A percentile compares a stretch with the other conserved stretches of the same genome.
Evolutionary conservation across 1,284 basidiomycete genomes (phyloP).

Genomic region (Cryptococcus sp.): DNA sequence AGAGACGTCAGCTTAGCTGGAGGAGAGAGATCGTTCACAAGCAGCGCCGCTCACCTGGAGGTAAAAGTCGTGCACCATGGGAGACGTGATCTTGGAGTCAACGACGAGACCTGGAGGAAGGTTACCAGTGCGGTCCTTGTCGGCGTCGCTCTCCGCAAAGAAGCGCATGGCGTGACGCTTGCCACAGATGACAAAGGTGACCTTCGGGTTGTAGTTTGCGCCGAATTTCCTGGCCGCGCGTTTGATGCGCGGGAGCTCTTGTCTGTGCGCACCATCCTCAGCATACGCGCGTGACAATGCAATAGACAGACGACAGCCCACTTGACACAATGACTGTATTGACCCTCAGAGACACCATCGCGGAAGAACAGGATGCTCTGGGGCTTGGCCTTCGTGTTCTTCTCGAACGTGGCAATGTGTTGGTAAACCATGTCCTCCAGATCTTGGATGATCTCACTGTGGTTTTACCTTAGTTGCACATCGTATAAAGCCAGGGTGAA

Average conservation of each 20-base stretch:
- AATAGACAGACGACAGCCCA: conserved; percentile 18
- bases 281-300: neutral
- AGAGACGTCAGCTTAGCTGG: neutral
- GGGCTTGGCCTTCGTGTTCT: conserved; percentile 42
- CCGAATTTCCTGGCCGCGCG: conserved; percentile 26
- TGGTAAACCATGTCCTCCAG: conserved; percentile 31
- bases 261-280: conserved; percentile 11
- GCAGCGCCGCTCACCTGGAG: conserved; percentile 19
- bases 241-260: conserved; percentile 39
- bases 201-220: conserved; percentile 41
- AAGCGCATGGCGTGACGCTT: conserved; percentile 52
- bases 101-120: conserved; percentile 49
- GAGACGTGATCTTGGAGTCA: conserved; percentile 50
- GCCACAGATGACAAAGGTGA: conserved; percentile 49
- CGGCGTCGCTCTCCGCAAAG: conserved; percentile 40
- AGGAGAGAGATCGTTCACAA: too few species aligned
- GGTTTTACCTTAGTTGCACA: neutral
- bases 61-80: conserved; percentile 49
- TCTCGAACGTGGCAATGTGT: conserved; percentile 35
- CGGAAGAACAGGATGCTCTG: conserved; percentile 51
- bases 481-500: neutral
- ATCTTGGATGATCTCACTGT: conserved; percentile 34
- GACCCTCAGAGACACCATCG: conserved; percentile 54
- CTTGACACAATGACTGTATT: conserved; percentile 50
- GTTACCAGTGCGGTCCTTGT: conserved; percentile 50